Base-by-base conservation (phyloP, 2,329 filamentous ascomycete species). In the Trichoderma sp. region DNA sequence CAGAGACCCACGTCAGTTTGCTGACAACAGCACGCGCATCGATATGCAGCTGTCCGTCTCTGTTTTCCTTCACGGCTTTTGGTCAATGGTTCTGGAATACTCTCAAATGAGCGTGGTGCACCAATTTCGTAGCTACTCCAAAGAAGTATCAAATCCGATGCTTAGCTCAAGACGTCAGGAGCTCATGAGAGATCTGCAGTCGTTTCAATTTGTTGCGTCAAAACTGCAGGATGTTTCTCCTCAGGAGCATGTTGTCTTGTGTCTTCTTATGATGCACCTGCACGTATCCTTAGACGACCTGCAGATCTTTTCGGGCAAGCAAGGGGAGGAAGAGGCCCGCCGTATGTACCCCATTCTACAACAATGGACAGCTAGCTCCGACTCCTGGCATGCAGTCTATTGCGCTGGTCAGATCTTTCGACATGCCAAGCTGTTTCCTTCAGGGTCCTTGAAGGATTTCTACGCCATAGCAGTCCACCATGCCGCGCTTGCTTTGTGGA, bases 401-500 rank as follows among this genome's bases (percentile, higher is more conserved):
- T 89, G 91, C 74, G 91, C 91, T 1, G 91, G 89, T 0, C 91
- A 92, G 78, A 85, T 92, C 1, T 78, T 93, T 6, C 86, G 89
- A 8, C 86, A 87, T 53, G 90, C 89, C 2, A 87, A 86, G 76
- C 73, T 81, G 62, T 86, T 90, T 62, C 85, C 88, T 0, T 78
- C 82, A 2, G 84, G 85, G 0, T 83, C 86, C 12, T 79, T 93
- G 4, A 87, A 88, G 57, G 89, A 91, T 73, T 93, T 93, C 77
- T 88, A 89, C 73, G 90, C 91, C 0, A 87, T 93, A 7, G 89
- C 88, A 0, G 86, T 93, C 0, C 92, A 93, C 77, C 91, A 93
- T 77, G 90, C 90, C 4, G 86, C 87, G 14, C 82, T 94, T 5
- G 88, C 89, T 0, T 82, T 93, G 53, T 94, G 92, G 92, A 87